Evolutionary conservation across 495 filamentous ascomycete species (phyloP).

Genomic region (Penicillium silybi): DNA sequence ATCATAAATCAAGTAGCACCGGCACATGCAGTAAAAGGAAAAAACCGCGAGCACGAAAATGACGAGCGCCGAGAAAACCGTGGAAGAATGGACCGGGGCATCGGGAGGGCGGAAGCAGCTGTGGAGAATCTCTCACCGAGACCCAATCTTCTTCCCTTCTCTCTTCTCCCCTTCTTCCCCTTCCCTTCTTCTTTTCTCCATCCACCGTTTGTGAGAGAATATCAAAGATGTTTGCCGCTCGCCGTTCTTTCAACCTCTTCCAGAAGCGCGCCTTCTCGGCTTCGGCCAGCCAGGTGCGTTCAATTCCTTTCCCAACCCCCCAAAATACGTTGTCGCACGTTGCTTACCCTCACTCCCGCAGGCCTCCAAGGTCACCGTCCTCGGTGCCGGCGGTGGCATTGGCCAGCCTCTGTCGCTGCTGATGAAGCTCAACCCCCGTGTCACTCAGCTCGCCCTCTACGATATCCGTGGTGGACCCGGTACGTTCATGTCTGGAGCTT

Average conservation of each 20-base stretch:
- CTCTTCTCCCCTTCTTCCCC: constrained; percentile 1
- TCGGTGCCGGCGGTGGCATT: constrained; percentile 95
- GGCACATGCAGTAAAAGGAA: neutral
- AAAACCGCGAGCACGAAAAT: neutral
- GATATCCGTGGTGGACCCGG: constrained; percentile 94
- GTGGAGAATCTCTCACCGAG: constrained; percentile 13
- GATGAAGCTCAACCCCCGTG: constrained; percentile 94
- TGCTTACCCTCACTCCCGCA: constrained; percentile 33
- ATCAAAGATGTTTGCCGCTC: constrained; percentile 68
- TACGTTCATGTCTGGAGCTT: constrained; percentile 40
- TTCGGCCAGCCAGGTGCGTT: constrained; percentile 78
- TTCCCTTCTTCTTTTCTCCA: constrained; percentile 1
- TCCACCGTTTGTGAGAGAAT: neutral
- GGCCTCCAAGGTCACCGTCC: constrained; percentile 94
- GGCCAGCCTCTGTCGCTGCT: constrained; percentile 96
- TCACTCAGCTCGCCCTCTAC: constrained; percentile 91
- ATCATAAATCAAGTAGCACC: neutral
- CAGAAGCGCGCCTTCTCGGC: constrained; percentile 93
- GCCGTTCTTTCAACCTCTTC: constrained; percentile 62
- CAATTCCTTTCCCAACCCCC: constrained; percentile 1
- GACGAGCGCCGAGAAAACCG: neutral
- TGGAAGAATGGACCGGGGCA: constrained; percentile 12
- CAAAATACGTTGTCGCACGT: neutral
- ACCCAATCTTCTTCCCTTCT: constrained; percentile 8
- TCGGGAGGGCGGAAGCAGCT: constrained; percentile 21